Conservation (phyloP, 2,329 filamentous ascomycete genomes). For the Coniochaeta sp. region DNA sequence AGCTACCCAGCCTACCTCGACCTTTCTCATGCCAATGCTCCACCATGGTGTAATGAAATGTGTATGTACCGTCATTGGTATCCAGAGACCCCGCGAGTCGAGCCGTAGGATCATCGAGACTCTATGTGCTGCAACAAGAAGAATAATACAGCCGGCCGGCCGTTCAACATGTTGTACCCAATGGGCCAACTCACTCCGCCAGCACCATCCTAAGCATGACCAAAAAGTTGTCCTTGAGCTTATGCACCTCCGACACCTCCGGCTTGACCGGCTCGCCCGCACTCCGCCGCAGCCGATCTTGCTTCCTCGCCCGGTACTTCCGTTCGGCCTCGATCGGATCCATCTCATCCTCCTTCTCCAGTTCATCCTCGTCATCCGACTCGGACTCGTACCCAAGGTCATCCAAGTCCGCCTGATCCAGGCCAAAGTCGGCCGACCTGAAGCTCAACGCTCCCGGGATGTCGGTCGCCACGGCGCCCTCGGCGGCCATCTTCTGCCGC, state of each 20-base stretch:
- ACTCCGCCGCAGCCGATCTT: slow-evolving; percentile 71
- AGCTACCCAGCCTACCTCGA: too few relatives aligned
- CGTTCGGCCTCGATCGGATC: slow-evolving; percentile 87
- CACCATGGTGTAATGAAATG: background rate
- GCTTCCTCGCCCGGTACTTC: slow-evolving; percentile 65
- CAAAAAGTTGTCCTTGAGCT: slow-evolving; percentile 72
- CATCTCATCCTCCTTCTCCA: slow-evolving; percentile 69
- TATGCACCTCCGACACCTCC: slow-evolving; percentile 68
- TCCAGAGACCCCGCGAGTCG: background rate
- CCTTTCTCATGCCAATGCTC: background rate
- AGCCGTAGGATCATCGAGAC: background rate
- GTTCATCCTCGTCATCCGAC: slow-evolving; percentile 51
- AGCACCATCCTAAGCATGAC: slow-evolving; percentile 75
- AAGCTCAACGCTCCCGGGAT: slow-evolving; percentile 55
- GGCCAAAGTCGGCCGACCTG: slow-evolving; percentile 77
- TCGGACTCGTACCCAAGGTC: slow-evolving; percentile 78
- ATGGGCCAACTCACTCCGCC: slow-evolving; percentile 49
- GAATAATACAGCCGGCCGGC: background rate
- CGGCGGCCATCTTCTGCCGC: slow-evolving; percentile 95
- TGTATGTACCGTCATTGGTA: background rate
- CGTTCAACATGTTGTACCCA: background rate
- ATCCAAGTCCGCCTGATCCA: slow-evolving; percentile 79
- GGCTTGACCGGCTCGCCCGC: slow-evolving; percentile 84
- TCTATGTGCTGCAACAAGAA: background rate
- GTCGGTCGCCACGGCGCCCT: slow-evolving; percentile 48